Evolutionary conservation across 352 stramenopile species (phyloP).

Genomic region (Thalassiosira mediterranea): DNA sequence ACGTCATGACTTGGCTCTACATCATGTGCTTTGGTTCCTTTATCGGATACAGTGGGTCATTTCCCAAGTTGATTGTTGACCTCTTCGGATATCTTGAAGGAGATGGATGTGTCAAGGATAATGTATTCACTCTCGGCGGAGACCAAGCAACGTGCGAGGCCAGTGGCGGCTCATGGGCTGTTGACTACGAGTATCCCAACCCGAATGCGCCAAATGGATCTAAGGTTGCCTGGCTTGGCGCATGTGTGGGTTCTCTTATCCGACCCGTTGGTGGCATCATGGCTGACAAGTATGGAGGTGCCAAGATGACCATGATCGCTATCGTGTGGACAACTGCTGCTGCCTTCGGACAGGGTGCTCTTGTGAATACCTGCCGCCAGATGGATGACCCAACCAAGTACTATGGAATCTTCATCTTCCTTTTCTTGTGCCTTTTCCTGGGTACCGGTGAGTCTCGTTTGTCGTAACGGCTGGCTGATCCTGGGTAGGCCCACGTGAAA

Average conservation of each 20-base stretch:
- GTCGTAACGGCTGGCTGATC: too few relatives aligned
- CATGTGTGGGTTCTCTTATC: constrained; percentile 28
- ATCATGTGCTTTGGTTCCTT: constrained; percentile 51
- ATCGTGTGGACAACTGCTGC: constrained; percentile 39
- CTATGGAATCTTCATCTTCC: constrained; percentile 42
- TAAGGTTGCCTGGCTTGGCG: constrained; percentile 30
- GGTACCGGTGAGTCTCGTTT: too few relatives aligned
- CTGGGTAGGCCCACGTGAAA: too few relatives aligned
- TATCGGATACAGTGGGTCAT: constrained; percentile 41
- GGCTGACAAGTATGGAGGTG: constrained; percentile 43
- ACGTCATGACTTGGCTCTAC: constrained; percentile 44
- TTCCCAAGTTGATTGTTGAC: constrained; percentile 45
- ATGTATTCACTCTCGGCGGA: constrained; percentile 16
- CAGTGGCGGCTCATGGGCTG: constrained; percentile 12
- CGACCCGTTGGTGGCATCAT: constrained; percentile 35
- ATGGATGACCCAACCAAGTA: constrained; percentile 20
- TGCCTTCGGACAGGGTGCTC: constrained; percentile 27
- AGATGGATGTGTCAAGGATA: constrained; percentile 28
- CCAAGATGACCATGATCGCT: constrained; percentile 44
- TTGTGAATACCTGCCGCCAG: constrained; percentile 19
- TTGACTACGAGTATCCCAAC: constrained; percentile 30
- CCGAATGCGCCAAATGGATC: constrained; percentile 40
- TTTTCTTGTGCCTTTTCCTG: constrained; percentile 43
- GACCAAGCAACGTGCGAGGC: constrained; percentile 14
- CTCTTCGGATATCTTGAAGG: constrained; percentile 40